Conservation (phyloP, 2,329 filamentous ascomycete species). For the Talaromyces sp. region DNA sequence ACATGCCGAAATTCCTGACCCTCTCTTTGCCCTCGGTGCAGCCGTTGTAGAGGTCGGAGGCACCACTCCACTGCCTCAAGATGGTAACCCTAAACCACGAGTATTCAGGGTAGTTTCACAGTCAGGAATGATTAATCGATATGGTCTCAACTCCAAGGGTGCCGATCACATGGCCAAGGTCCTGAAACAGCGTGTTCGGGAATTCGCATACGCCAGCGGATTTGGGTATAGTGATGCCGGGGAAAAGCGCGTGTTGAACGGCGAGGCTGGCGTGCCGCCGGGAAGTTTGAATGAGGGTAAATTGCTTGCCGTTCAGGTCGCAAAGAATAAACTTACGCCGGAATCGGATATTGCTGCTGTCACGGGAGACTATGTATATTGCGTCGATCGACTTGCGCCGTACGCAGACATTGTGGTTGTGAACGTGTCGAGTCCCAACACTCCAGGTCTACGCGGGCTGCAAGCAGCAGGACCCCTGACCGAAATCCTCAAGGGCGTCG, state of each 20-base stretch:
- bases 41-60: constrained; percentile 90
- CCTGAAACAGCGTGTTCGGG: constrained; percentile 71
- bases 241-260: constrained; percentile 72
- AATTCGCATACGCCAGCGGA: constrained; percentile 69
- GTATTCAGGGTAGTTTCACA: constrained; percentile 82
- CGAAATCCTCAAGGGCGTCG: constrained; percentile 74
- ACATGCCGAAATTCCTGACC: constrained; percentile 81
- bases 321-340: constrained; percentile 92
- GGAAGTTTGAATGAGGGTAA: constrained; percentile 75
- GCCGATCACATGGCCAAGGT: constrained; percentile 80
- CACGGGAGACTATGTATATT: constrained; percentile 77
- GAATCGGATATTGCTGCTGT: constrained; percentile 82
- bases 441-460: constrained; percentile 80
- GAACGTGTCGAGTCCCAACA: constrained; percentile 96
- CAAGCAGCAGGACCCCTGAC: constrained; percentile 83
- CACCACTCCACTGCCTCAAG: constrained; percentile 80
- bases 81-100: constrained; percentile 80
- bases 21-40: constrained; percentile 78
- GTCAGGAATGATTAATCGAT: constrained; percentile 89
- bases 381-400: constrained; percentile 73
- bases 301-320: constrained; percentile 84
- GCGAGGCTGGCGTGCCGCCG: constrained; percentile 70
- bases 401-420: constrained; percentile 97
- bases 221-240: constrained; percentile 60
- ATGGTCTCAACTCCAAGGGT: constrained; percentile 88